Conservation (phyloP, 768 basidiomycete genomes). For the Clavaria fumosa region DNA sequence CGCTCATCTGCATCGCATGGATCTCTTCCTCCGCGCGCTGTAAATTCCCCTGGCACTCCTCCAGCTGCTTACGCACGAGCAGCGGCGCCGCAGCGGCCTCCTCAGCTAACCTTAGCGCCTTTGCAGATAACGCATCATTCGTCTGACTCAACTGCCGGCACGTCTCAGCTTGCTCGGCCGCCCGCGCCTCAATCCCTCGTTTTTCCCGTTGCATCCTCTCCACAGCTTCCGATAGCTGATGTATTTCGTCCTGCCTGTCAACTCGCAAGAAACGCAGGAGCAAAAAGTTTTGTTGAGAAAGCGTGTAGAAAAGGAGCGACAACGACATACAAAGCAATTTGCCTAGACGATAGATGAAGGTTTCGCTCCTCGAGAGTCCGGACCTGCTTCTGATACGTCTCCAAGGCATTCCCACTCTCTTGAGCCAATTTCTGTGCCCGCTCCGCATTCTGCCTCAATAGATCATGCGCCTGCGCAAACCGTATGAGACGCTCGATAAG, state of each 20-base stretch:
- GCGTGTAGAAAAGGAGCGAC: slow-evolving; percentile 7
- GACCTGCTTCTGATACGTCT: slow-evolving; percentile 86
- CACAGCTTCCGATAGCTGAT: slow-evolving; percentile 40
- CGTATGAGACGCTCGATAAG: slow-evolving; percentile 73
- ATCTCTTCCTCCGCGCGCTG: slow-evolving; percentile 52
- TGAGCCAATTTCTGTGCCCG: slow-evolving; percentile 81
- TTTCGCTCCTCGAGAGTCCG: slow-evolving; percentile 66
- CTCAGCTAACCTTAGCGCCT: slow-evolving; percentile 53
- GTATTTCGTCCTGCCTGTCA: slow-evolving; percentile 57
- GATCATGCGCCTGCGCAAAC: slow-evolving; percentile 78
- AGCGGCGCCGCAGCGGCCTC: slow-evolving; percentile 46
- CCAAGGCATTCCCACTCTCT: slow-evolving; percentile 62
- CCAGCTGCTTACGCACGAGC: slow-evolving; percentile 40
- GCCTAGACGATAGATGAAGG: slow-evolving; percentile 30
- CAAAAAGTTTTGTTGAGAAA: slow-evolving; percentile 9
- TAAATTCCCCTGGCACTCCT: slow-evolving; percentile 44
- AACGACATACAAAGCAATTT: slow-evolving; percentile 38
- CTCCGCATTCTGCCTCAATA: slow-evolving; percentile 86
- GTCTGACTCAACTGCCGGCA: slow-evolving; percentile 60
- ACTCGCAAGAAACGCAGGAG: no score
- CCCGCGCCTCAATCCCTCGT: slow-evolving; percentile 48
- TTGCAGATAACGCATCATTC: slow-evolving; percentile 63
- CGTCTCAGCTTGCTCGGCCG: slow-evolving; percentile 60
- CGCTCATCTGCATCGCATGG: slow-evolving; percentile 47
- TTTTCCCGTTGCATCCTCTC: slow-evolving; percentile 50